A percentile compares a stretch with the other conserved stretches of the same genome.
Conservation (phyloP, 176 grass and related monocot species). For the Juncus inflexus region DNA sequence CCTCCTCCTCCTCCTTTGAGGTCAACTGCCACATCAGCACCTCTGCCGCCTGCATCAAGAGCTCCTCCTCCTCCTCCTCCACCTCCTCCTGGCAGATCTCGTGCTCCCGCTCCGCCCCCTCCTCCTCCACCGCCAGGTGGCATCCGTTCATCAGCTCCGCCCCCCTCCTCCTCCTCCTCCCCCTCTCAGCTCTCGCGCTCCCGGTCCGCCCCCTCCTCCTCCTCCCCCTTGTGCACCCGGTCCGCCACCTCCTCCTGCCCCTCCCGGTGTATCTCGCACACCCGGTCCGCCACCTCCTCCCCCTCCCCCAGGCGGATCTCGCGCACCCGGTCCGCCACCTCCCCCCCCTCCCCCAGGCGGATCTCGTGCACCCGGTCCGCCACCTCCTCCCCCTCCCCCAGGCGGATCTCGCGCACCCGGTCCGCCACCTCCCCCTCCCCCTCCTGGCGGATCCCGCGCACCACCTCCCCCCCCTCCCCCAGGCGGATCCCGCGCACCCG, state of each 20-base stretch:
- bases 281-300: constrained; percentile 30
- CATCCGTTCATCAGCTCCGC: neutral
- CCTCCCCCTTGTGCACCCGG: neutral
- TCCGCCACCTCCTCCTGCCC: constrained; percentile 31
- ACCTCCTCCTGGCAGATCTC: constrained; percentile 13
- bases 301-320: constrained; percentile 33
- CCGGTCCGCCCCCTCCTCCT: constrained; percentile 52
- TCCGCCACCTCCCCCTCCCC: constrained; percentile 44
- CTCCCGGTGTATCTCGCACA: neutral
- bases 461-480: constrained; percentile 55
- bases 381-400: constrained; percentile 56
- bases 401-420: constrained; percentile 42
- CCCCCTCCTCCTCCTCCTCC: constrained; percentile 14
- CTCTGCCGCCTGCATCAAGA: constrained; percentile 20
- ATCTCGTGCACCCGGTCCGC: constrained; percentile 51
- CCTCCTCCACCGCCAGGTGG: constrained; percentile 16
- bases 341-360: constrained; percentile 49
- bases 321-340: constrained; percentile 54
- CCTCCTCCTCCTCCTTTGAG: constrained; percentile 32
- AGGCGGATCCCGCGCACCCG: constrained; percentile 38
- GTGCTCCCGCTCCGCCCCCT: constrained; percentile 24
- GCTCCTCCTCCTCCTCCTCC: constrained; percentile 41
- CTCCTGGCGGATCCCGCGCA: neutral
- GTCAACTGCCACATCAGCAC: constrained; percentile 7
- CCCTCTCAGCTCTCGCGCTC: constrained; percentile 21